phyloP scores from a whole-genome alignment of 1,284 basidiomycete genomes.

The Austropuccinia psidii region DNA sequence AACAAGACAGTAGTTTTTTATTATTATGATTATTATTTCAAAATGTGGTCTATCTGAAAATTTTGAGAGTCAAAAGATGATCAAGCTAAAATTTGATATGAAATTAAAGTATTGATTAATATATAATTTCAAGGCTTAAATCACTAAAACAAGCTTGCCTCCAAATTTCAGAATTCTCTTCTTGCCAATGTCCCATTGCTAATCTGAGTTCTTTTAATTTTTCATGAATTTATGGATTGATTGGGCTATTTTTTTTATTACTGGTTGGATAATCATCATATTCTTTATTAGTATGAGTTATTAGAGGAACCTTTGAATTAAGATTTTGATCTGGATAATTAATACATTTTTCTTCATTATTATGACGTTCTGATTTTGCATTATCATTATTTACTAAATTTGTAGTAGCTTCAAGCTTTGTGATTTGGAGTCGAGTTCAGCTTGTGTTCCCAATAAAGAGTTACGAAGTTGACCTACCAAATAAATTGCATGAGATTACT shows the following conservation, averaged over 20 bases:
- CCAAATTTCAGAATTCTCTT: slow-evolving; percentile 28
- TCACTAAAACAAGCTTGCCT: slow-evolving; percentile 26
- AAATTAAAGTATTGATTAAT: not conserved
- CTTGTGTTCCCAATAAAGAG: slow-evolving; percentile 78
- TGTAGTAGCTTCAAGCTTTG: slow-evolving; percentile 58
- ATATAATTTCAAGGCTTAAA: not conserved
- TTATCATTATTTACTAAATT: slow-evolving; percentile 28
- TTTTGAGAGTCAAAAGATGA: not conserved
- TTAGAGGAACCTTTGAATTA: slow-evolving; percentile 54
- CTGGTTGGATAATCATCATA: slow-evolving; percentile 55
- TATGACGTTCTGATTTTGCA: slow-evolving; percentile 6
- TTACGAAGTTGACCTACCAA: slow-evolving; percentile 82
- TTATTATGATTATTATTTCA: not conserved
- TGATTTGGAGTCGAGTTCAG: slow-evolving; percentile 80
- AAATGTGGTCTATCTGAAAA: too few relatives aligned
- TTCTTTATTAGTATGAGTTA: slow-evolving; percentile 43
- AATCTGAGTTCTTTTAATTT: slow-evolving; percentile 27
- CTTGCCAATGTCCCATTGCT: slow-evolving; percentile 31
- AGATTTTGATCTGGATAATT: slow-evolving; percentile 51
- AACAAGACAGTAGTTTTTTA: not conserved
- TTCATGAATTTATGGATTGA: slow-evolving; percentile 54
- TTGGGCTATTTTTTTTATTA: slow-evolving; percentile 47
- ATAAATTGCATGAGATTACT: slow-evolving; percentile 82
- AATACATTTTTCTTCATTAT: not conserved
- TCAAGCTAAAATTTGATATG: not conserved